These are phyloP conservation scores for Populus hybrid DNA, from an alignment of 441 rosid species.

Conservation along the genomic window DNA sequence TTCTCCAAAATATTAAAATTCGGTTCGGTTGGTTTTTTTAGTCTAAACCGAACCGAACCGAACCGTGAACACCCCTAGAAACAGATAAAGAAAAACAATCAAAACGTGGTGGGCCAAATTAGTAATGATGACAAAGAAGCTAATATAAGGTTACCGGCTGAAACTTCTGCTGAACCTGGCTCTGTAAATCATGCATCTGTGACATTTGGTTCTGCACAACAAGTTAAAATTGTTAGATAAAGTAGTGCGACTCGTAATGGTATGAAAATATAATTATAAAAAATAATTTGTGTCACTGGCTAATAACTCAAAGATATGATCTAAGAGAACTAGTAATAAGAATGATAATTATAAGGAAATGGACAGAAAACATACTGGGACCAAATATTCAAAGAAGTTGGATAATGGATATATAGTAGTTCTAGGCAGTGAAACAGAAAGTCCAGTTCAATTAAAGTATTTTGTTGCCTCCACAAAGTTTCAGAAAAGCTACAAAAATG, in stretches of 20 bases:
- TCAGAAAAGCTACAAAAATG: not conserved
- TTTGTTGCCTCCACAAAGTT: not conserved
- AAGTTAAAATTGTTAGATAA: not conserved
- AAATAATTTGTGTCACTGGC: not conserved
- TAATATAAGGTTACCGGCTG: constrained; percentile 46
- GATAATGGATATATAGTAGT: not conserved
- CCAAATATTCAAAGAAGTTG: not conserved
- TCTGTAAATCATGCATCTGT: constrained; percentile 67
- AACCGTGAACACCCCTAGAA: no score
- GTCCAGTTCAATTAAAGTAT: not conserved
- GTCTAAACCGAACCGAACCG: no score
- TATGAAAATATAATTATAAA: not conserved
- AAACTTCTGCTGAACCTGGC: constrained; percentile 79
- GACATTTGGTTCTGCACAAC: constrained; percentile 53
- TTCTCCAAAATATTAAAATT: no score
- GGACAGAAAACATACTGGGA: no score
- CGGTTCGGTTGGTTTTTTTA: no score
- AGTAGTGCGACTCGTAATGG: not conserved
- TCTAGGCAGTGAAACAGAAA: not conserved
- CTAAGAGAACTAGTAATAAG: not conserved
- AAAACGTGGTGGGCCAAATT: not conserved
- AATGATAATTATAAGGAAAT: not conserved
- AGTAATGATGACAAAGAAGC: constrained; percentile 3
- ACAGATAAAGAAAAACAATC: not conserved
- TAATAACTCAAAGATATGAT: not conserved